Evolutionary conservation across 129 eudicot species (phyloP).

Genomic region (Flaveria sonorensis): DNA sequence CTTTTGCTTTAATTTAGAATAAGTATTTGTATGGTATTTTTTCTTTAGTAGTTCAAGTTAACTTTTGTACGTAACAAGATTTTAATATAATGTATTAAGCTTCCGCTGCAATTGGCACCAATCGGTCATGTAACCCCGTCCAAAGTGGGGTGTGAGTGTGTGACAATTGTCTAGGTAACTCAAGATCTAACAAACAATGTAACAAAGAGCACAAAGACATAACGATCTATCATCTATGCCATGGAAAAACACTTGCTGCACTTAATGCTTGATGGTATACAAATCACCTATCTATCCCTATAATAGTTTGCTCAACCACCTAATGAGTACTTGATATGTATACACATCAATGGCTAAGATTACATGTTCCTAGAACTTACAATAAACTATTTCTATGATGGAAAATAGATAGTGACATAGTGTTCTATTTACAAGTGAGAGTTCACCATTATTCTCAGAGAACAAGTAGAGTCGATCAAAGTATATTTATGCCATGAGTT

Average conservation of each 20-base stretch:
- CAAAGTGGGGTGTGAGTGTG: no score
- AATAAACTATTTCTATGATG: neutral
- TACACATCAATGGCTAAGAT: neutral
- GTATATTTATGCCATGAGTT: neutral
- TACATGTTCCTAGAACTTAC: neutral
- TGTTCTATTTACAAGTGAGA: neutral
- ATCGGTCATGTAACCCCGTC: no score
- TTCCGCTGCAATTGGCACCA: no score
- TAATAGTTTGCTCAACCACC: neutral
- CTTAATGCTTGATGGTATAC: neutral
- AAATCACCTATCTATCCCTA: neutral
- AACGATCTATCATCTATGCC: neutral
- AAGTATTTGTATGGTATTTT: no score
- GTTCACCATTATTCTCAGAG: neutral
- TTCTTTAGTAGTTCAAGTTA: no score
- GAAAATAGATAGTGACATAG: neutral
- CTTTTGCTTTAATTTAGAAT: no score
- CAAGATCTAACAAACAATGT: no score
- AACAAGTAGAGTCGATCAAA: neutral
- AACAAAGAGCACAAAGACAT: no score
- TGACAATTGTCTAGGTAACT: no score
- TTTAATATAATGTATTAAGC: no score
- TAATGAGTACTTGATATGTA: neutral
- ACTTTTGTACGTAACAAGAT: no score
- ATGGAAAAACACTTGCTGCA: neutral